Base-by-base conservation (phyloP, 495 filamentous ascomycete species). In the Barbatosphaeria neglecta region DNA sequence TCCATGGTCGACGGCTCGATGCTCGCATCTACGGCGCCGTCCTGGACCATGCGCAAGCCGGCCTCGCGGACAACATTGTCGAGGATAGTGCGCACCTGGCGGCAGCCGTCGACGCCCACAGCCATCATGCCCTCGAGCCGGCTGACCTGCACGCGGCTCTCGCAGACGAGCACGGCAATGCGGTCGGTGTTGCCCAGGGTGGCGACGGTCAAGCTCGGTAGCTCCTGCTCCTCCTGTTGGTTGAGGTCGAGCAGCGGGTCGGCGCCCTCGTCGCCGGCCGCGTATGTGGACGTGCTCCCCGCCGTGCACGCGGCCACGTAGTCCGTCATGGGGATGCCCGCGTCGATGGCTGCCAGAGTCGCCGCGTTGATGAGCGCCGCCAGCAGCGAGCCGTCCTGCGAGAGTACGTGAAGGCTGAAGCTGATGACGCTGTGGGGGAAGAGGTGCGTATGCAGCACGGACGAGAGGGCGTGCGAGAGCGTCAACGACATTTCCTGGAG, bases 211-310 rank as follows among this genome's bases (percentile, higher is more conserved):
- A 97, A 58, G 43, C 81, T 87, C 6, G 92, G 92, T 45, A 98
- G 68, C 61, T 98, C 92, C 54, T 83, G 78, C 62, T 97, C 92
- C 61, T 97, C 92, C 41, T 81, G 72, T 19, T 75, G 67, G 50
- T 93, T 95, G 27, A 96, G 62, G 66, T 98, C 92, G 41, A 98
- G 69, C 41, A 98, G 60, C 16, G 93, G 93, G 56, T 96, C 89
- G 2, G 87, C 79, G n/a, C 45, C 55, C 42, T 80, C 79, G 53
- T 85, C 83, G 31, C 70, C 69, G n/a, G 75, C 73, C 15, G 70
- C 72, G 28, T 80, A 80, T 17, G 76, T 77, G 0, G 72, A 76
- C 10, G 85, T 88, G 53, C 83, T 83, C 15, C 87, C 92, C 1
- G 84, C 80, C 9, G 88, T 94, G 63, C 87, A 93, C 10, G 88